Percentiles rank a stretch among this genome's conserved stretches.
These are phyloP conservation scores for Puya raimondii DNA, from an alignment of 176 grass and related monocot genomes.

Conservation along the genomic window DNA sequence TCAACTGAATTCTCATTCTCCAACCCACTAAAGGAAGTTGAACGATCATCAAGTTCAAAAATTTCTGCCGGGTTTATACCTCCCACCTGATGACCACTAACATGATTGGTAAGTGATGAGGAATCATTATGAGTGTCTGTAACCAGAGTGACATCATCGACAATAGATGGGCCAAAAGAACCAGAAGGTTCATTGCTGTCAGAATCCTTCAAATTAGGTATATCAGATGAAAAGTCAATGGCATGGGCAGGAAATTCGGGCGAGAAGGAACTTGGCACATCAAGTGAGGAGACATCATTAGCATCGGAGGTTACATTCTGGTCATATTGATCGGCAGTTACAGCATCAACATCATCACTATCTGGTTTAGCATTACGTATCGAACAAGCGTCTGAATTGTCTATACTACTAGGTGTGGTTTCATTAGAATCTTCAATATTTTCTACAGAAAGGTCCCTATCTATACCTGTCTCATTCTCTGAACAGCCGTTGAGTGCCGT, in stretches of 20 bases:
- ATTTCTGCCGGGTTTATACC: slow-evolving; percentile 22
- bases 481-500: slow-evolving; percentile 3
- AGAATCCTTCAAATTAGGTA: slow-evolving; percentile 2
- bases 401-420: slow-evolving; percentile 8
- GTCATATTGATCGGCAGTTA: slow-evolving; percentile 12
- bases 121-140: not conserved
- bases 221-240: not conserved
- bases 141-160: not conserved
- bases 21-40: not conserved
- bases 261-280: not conserved
- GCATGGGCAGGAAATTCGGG: not conserved
- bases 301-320: slow-evolving; percentile 14
- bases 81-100: slow-evolving; percentile 15
- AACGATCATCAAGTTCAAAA: slow-evolving; percentile 20
- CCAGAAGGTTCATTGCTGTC: slow-evolving; percentile 1
- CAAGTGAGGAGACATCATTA: not conserved
- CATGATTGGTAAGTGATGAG: not conserved
- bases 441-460: slow-evolving; percentile 10
- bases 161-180: not conserved
- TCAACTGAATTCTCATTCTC: slow-evolving; percentile 30
- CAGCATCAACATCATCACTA: not conserved
- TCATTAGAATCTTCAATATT: slow-evolving; percentile 9
- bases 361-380: not conserved
- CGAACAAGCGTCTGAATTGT: slow-evolving; percentile 2
- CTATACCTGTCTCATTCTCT: slow-evolving; percentile 13